Conservation (phyloP, 1,284 basidiomycete genomes). For the Malassezia japonica region DNA sequence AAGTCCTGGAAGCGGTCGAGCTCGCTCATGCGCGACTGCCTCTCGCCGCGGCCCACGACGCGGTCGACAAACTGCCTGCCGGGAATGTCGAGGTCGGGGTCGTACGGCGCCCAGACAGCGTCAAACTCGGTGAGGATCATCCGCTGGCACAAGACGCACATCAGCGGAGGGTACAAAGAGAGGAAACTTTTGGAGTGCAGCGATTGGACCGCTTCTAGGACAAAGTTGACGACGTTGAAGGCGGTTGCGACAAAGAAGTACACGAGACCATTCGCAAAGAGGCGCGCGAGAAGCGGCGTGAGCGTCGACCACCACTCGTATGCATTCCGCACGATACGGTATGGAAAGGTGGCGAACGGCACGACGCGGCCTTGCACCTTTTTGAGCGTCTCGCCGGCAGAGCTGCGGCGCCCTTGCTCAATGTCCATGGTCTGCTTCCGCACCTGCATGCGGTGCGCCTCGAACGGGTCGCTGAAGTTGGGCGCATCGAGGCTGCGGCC, state of each 20-base stretch:
- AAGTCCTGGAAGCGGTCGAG: slow-evolving; percentile 9
- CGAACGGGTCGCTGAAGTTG: slow-evolving; percentile 10
- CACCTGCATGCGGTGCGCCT: slow-evolving; percentile 6
- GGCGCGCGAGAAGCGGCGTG: slow-evolving; percentile 24
- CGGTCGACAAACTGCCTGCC: slow-evolving; percentile 15
- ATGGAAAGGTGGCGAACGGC: not conserved
- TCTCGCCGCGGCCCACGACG: slow-evolving; percentile 5
- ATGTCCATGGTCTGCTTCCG: not conserved
- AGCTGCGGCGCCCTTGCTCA: not conserved
- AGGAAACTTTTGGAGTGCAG: slow-evolving; percentile 25
- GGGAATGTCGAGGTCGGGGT: slow-evolving; percentile 4
- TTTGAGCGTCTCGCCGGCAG: not conserved
- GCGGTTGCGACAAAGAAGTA: slow-evolving; percentile 26
- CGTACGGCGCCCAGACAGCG: slow-evolving; percentile 18
- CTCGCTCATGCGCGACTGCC: not conserved
- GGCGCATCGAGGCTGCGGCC: slow-evolving; percentile 6
- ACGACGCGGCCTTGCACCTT: not conserved
- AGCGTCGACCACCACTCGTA: slow-evolving; percentile 16
- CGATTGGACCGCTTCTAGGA: slow-evolving; percentile 17
- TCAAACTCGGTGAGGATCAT: slow-evolving; percentile 27
- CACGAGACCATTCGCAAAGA: slow-evolving; percentile 27
- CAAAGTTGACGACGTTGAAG: slow-evolving; percentile 31
- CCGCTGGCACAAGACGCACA: slow-evolving; percentile 31
- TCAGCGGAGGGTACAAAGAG: slow-evolving; percentile 25
- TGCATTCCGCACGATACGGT: not conserved